Evolutionary conservation across 2,329 filamentous ascomycete genomes (phyloP).

Genomic region (Fusarium oxysporum): DNA sequence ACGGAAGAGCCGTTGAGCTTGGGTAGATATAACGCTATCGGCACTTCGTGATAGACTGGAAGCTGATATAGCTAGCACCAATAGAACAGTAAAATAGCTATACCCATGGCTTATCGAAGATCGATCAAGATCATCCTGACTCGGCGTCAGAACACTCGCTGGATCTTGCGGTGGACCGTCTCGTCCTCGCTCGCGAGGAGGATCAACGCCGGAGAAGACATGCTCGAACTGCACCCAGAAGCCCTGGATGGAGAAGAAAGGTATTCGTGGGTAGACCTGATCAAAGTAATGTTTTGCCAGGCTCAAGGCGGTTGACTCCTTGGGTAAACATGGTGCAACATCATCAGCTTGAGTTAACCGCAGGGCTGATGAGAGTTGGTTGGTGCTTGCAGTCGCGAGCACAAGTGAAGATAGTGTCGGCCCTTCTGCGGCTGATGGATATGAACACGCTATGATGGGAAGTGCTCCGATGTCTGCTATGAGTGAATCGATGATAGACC

Average conservation of each 20-base stretch:
- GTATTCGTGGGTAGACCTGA: constrained; percentile 5
- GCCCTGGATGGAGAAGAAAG: constrained; percentile 15
- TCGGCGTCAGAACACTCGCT: background rate
- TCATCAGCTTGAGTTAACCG: background rate
- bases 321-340: background rate
- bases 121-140: background rate
- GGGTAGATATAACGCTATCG: constrained; percentile 7
- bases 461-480: constrained; percentile 9
- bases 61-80: background rate
- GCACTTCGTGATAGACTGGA: constrained; percentile 13
- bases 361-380: background rate
- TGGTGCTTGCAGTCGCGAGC: constrained; percentile 3
- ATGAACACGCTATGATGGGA: constrained; percentile 3
- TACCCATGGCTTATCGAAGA: background rate
- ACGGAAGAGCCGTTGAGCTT: background rate
- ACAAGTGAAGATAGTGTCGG: constrained; percentile 5
- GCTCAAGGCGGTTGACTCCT: background rate
- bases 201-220: constrained; percentile 1
- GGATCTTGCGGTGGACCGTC: background rate
- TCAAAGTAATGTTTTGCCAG: constrained; percentile 4
- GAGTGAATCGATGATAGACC: constrained; percentile 11
- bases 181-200: background rate
- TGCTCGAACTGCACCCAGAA: constrained; percentile 20
- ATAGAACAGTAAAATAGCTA: constrained; percentile 4
- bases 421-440: background rate